These are phyloP conservation scores for Botrytis pseudocinerea DNA, from an alignment of 2,329 filamentous ascomycete species.

Conservation along the genomic window DNA sequence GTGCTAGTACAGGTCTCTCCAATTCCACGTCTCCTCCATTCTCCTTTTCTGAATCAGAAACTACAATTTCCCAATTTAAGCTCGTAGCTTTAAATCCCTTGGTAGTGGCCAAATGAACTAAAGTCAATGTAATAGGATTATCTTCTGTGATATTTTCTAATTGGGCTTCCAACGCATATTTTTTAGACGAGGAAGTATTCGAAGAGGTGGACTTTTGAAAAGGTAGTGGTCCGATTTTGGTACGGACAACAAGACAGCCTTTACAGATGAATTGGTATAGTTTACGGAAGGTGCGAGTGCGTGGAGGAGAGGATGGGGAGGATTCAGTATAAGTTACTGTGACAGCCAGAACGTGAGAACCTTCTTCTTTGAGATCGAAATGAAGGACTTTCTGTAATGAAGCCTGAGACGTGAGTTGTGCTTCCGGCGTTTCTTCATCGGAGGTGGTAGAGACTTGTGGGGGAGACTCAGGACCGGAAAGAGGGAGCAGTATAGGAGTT, in stretches of 20 bases:
- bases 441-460: slow-evolving; percentile 22
- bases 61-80: slow-evolving; percentile 56
- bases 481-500: slow-evolving; percentile 62
- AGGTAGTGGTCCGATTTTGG: slow-evolving; percentile 68
- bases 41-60: slow-evolving; percentile 19
- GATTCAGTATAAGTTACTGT: slow-evolving; percentile 94
- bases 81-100: slow-evolving; percentile 53
- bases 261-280: slow-evolving; percentile 96
- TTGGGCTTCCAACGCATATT: slow-evolving; percentile 88
- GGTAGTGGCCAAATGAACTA: slow-evolving; percentile 56
- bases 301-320: slow-evolving; percentile 52
- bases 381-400: slow-evolving; percentile 73
- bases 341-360: slow-evolving; percentile 88
- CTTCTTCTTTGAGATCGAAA: slow-evolving; percentile 91
- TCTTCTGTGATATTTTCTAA: slow-evolving; percentile 87
- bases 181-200: slow-evolving; percentile 33
- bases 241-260: slow-evolving; percentile 83
- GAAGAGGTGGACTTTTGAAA: not conserved
- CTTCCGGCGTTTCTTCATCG: not conserved
- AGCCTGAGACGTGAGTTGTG: not conserved
- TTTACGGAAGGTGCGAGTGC: slow-evolving; percentile 78
- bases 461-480: slow-evolving; percentile 43
- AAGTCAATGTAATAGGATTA: slow-evolving; percentile 75
- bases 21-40: slow-evolving; percentile 42
- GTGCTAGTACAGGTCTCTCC: slow-evolving; percentile 60